Evolutionary conservation across 768 basidiomycete genomes (phyloP), one percentile per base, ranked within the genome.

Genomic region (Panellus pusillus): DNA sequence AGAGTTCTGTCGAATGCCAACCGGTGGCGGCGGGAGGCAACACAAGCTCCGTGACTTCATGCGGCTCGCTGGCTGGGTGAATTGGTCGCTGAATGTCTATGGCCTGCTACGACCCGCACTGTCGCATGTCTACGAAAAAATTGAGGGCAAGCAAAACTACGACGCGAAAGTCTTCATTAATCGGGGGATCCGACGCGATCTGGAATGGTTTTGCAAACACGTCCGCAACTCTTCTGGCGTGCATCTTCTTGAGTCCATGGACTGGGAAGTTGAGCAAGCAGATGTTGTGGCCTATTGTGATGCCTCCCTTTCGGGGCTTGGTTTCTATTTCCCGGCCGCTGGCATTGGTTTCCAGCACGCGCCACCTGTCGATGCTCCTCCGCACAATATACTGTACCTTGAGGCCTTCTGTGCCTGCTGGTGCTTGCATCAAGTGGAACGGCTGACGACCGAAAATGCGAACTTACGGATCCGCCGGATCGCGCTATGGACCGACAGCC

Each of bases 41-140:
- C 58, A 55, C 13, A 3, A 58, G 0, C 57, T 71, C 1, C 49
- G 60, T 0, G 62, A 72, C 0, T 75, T 66, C 18, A 72, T 72
- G 45, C 36, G 37, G 0, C 48, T 76, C 2, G 67, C 66, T 0
- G 76, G 77, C 0, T 71, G 66, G 57, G 36, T 72, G 12, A 78
- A 76, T 50, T 79, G 76, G 74, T 47, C 60, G 0, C 61, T 76
- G 28, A 76, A 76, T 45, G 69, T 72, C 3, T 70, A 58, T 28
- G 72, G 72, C 0, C 55, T 70, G 0, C 52, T 72, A 0, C 56
- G 61, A 0, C 74, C 73, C 0, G 62, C 52, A 1, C 61, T 75
- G 4, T 57, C 42, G 5, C 46, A 58, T 6, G 9, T 68, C 3
- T 75, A 76, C 44, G 53, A 27, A 5, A 75, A 74, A 55, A 70